phyloP scores from a whole-genome alignment of 768 basidiomycete species.

The Amanita rimosa region DNA sequence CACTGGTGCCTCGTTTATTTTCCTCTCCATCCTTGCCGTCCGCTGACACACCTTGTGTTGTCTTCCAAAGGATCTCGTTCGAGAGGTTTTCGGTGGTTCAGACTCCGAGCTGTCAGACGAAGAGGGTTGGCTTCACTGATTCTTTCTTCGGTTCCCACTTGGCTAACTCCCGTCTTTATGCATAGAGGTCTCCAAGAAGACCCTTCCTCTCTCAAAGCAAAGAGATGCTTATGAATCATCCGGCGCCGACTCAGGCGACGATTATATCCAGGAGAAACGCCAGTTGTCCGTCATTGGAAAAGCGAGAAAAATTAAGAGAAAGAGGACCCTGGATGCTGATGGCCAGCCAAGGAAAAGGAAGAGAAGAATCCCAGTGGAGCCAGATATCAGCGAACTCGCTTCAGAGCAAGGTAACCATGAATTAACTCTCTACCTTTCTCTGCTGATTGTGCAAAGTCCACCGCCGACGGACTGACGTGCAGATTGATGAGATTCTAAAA shows the following conservation, averaged over 20 bases:
- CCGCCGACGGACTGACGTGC: constrained; percentile 52
- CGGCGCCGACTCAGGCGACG: constrained; percentile 35
- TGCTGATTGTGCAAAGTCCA: constrained; percentile 16
- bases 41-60: constrained; percentile 6
- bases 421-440: not conserved
- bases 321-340: constrained; percentile 17
- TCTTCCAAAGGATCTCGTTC: constrained; percentile 35
- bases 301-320: constrained; percentile 20
- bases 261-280: constrained; percentile 29
- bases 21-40: not conserved
- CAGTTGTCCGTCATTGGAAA: constrained; percentile 16
- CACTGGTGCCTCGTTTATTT: constrained; percentile 10
- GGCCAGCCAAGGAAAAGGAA: constrained; percentile 37
- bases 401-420: constrained; percentile 59
- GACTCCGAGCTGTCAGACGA: constrained; percentile 81
- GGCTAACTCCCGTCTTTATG: not conserved
- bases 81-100: constrained; percentile 73
- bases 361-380: constrained; percentile 48
- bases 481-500: constrained; percentile 81
- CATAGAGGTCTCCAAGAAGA: constrained; percentile 8
- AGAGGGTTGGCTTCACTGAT: constrained; percentile 26
- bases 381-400: constrained; percentile 57
- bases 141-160: not conserved
- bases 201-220: constrained; percentile 19
- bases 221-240: constrained; percentile 43